Conservation (phyloP, 1,284 basidiomycete species). For the Rhodotorula sp. region DNA sequence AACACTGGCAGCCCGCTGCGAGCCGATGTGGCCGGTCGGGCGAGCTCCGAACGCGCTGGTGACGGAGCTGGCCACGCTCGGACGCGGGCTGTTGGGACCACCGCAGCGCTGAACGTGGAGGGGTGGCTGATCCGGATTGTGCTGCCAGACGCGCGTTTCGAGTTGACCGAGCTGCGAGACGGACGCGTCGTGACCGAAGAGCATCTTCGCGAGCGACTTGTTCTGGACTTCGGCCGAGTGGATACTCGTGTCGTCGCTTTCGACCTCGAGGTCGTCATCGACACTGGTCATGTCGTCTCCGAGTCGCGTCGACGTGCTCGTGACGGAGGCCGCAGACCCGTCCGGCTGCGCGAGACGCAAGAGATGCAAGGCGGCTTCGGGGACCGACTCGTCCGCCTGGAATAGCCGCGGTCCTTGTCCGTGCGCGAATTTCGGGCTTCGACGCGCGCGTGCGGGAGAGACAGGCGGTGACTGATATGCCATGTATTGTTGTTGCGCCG, state of each 20-base stretch:
- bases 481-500: conserved; percentile 2
- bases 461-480: conserved; percentile 1
- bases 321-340: conserved; percentile 23
- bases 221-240: conserved; percentile 25
- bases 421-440: background rate
- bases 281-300: conserved; percentile 20
- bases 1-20: conserved; percentile 27
- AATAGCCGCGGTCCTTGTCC: background rate
- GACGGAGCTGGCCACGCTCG: conserved; percentile 21
- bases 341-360: conserved; percentile 36
- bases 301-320: conserved; percentile 24
- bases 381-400: conserved; percentile 34
- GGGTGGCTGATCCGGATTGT: conserved; percentile 25
- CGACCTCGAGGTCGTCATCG: conserved; percentile 37
- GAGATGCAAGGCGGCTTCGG: conserved; percentile 38
- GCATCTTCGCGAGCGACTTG: conserved; percentile 13
- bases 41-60: conserved; percentile 23
- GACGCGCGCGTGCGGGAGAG: background rate
- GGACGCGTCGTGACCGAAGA: conserved; percentile 1
- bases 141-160: conserved; percentile 27
- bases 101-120: conserved; percentile 26
- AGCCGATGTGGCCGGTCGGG: conserved; percentile 1
- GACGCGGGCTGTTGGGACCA: conserved; percentile 20
- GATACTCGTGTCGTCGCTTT: conserved; percentile 38
- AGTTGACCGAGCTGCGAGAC: conserved; percentile 11